These are phyloP conservation scores for Candida anutae DNA, from an alignment of 1,139 yeast genomes.

Conservation along the genomic window DNA sequence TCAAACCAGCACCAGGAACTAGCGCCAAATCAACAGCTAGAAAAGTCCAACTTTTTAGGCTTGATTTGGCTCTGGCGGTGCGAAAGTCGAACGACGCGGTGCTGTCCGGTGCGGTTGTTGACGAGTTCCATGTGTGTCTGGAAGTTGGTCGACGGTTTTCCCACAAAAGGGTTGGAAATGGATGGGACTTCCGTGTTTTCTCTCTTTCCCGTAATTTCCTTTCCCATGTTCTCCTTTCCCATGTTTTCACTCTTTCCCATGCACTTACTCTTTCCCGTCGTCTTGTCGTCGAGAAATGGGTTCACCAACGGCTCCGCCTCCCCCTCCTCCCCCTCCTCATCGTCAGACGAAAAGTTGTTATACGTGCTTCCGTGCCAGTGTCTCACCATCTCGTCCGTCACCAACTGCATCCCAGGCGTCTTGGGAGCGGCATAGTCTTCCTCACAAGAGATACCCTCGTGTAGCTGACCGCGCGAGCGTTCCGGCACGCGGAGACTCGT, in stretches of 20 bases:
- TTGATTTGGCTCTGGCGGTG: slow-evolving; percentile 28
- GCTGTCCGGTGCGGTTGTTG: slow-evolving; percentile 32
- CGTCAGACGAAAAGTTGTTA: slow-evolving; percentile 19
- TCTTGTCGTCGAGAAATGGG: slow-evolving; percentile 7
- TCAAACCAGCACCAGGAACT: no score
- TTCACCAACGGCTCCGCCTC: slow-evolving; percentile 7
- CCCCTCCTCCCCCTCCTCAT: slow-evolving; percentile 18
- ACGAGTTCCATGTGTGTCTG: slow-evolving; percentile 33
- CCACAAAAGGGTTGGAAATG: slow-evolving; percentile 5
- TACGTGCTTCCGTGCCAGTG: slow-evolving; percentile 33
- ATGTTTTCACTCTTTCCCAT: no score
- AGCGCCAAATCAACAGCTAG: slow-evolving; percentile 5
- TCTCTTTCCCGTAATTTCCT: no score
- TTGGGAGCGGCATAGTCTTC: slow-evolving; percentile 8
- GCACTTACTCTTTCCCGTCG: no score
- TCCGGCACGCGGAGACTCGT: slow-evolving; percentile 2
- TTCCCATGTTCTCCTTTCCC: no score
- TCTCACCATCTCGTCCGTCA: slow-evolving; percentile 24
- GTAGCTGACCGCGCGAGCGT: slow-evolving; percentile 4
- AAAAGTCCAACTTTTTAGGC: slow-evolving; percentile 35
- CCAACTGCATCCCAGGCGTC: slow-evolving; percentile 31
- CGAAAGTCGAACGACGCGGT: slow-evolving; percentile 24
- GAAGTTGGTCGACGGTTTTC: slow-evolving; percentile 16
- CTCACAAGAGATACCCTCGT: no score
- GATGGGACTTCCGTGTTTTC: background rate